These are phyloP conservation scores for Neoboletus brunneissimus DNA, from an alignment of 768 basidiomycete genomes.

Conservation along the genomic window DNA sequence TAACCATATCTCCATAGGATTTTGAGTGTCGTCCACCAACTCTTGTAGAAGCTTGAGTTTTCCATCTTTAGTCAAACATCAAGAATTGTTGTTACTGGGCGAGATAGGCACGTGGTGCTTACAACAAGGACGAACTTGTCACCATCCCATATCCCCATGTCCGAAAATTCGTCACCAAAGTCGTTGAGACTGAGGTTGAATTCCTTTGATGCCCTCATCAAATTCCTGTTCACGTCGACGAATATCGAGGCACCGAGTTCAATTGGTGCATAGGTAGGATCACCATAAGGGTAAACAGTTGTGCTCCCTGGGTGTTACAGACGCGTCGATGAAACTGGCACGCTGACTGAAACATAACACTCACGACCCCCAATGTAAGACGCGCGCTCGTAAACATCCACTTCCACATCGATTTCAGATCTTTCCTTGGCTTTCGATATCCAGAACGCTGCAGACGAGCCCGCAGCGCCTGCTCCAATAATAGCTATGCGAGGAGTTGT, in stretches of 20 bases:
- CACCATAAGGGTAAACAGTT: slow-evolving; percentile 67
- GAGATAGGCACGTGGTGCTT: slow-evolving; percentile 21
- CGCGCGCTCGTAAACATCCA: slow-evolving; percentile 82
- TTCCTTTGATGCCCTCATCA: slow-evolving; percentile 72
- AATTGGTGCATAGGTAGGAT: slow-evolving; percentile 54
- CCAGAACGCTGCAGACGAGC: slow-evolving; percentile 82
- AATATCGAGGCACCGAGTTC: slow-evolving; percentile 92
- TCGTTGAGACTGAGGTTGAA: slow-evolving; percentile 63
- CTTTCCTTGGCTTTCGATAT: slow-evolving; percentile 75
- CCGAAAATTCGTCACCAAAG: slow-evolving; percentile 48
- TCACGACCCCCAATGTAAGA: slow-evolving; percentile 81
- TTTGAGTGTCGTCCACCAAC: slow-evolving; percentile 74
- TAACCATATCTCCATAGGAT: slow-evolving; percentile 77
- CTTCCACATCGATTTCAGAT: slow-evolving; percentile 63
- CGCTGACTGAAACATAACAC: slow-evolving; percentile 33
- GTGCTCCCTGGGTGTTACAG: slow-evolving; percentile 59
- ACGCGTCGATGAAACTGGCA: slow-evolving; percentile 1
- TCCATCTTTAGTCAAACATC: slow-evolving; percentile 35
- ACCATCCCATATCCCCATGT: slow-evolving; percentile 83
- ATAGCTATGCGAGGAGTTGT: slow-evolving; percentile 66
- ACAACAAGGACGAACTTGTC: slow-evolving; percentile 64
- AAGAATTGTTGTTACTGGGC: neutral
- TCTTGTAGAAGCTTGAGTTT: slow-evolving; percentile 34
- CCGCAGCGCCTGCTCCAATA: slow-evolving; percentile 88
- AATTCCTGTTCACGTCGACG: slow-evolving; percentile 67